Percentiles rank a stretch among this genome's conserved stretches.
Evolutionary conservation across 2,329 filamentous ascomycete genomes (phyloP).

Genomic region (Alternaria triticimaculans): DNA sequence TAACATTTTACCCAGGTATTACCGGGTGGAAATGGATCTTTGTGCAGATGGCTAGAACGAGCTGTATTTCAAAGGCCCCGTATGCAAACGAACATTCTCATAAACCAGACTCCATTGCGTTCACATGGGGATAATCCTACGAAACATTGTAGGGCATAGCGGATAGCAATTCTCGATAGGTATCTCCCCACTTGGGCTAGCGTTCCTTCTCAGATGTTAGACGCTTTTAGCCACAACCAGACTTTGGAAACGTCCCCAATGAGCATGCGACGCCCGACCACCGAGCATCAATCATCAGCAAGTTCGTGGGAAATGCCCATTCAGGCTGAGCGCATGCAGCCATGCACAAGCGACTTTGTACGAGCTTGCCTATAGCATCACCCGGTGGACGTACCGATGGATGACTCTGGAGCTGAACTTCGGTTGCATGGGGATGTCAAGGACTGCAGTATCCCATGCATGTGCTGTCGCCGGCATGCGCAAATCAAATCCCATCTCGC

Average conservation of each 20-base stretch:
- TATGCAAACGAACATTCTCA: background rate
- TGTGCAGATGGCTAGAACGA: background rate
- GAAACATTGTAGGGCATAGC: background rate
- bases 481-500: slow-evolving; percentile 1
- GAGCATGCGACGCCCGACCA: background rate
- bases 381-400: background rate
- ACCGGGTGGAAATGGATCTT: background rate
- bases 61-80: background rate
- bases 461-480: slow-evolving; percentile 3
- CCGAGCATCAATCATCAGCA: background rate
- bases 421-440: background rate
- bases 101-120: background rate
- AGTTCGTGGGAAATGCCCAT: background rate
- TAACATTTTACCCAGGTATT: background rate
- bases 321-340: background rate
- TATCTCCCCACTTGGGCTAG: background rate
- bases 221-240: background rate
- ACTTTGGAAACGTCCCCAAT: background rate
- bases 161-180: background rate
- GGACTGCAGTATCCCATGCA: background rate
- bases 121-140: background rate
- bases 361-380: background rate
- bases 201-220: background rate
- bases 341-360: background rate
- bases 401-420: background rate